phyloP scores from a whole-genome alignment of 768 basidiomycete genomes.

The Xanthoconium purpureum region DNA sequence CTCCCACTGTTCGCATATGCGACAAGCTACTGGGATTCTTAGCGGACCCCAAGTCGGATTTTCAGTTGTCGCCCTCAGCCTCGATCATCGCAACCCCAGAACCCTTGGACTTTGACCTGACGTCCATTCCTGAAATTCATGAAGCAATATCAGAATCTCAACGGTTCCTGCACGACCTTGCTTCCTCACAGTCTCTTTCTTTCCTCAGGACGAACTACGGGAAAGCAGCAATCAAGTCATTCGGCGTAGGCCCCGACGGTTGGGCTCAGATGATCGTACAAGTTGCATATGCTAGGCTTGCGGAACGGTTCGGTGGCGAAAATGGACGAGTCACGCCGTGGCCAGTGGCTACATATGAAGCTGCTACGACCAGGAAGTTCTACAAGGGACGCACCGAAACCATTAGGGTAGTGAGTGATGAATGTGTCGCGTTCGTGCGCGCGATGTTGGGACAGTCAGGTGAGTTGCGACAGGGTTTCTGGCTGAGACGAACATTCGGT shows the following conservation, averaged over 20 bases:
- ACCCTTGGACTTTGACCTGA: constrained; percentile 64
- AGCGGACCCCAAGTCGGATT: constrained; percentile 60
- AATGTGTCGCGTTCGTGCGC: constrained; percentile 73
- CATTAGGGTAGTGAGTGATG: constrained; percentile 77
- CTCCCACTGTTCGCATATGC: constrained; percentile 71
- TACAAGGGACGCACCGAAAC: constrained; percentile 90
- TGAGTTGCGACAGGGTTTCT: constrained; percentile 6
- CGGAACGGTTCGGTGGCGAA: constrained; percentile 32
- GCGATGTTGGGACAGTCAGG: constrained; percentile 62
- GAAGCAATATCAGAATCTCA: constrained; percentile 57
- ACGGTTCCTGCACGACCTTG: constrained; percentile 51
- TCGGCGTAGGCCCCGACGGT: constrained; percentile 88
- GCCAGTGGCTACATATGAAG: constrained; percentile 88
- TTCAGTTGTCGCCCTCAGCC: constrained; percentile 38
- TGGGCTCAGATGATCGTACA: constrained; percentile 95
- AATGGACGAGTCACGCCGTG: constrained; percentile 33
- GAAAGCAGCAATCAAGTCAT: constrained; percentile 80
- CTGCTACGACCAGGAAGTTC: constrained; percentile 86
- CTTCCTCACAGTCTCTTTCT: constrained; percentile 59
- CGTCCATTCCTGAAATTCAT: constrained; percentile 32
- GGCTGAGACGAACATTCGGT: background rate
- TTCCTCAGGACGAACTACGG: constrained; percentile 75
- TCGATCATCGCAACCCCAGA: constrained; percentile 33
- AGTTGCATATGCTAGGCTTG: constrained; percentile 77
- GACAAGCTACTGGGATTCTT: constrained; percentile 66